Conservation (phyloP, 108 stramenopile genomes). For the Cyclostephanos invisitatus region DNA sequence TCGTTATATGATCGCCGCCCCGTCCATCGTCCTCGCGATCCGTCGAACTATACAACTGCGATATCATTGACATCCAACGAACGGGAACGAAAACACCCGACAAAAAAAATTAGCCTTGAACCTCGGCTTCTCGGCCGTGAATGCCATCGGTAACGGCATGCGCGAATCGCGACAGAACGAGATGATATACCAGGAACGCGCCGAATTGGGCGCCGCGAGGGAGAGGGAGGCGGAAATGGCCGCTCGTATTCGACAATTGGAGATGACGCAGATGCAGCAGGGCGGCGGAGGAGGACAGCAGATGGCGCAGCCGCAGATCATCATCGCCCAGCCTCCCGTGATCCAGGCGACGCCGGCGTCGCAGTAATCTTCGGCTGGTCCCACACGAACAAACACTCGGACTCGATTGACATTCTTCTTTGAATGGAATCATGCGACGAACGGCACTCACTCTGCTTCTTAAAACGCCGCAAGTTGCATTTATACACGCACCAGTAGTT, state of each 20-base stretch:
- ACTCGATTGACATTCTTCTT: no score
- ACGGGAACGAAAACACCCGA: no score
- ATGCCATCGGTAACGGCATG: constrained; percentile 45
- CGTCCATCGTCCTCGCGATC: neutral
- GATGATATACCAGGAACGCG: constrained; percentile 35
- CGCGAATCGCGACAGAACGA: constrained; percentile 48
- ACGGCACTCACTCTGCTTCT: no score
- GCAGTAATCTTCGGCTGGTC: neutral
- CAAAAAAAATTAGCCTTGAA: constrained; percentile 20
- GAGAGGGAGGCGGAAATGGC: constrained; percentile 47
- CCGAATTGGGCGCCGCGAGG: constrained; percentile 29
- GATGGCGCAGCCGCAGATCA: constrained; percentile 2
- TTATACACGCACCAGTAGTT: no score
- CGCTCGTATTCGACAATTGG: constrained; percentile 40
- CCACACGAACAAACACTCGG: no score
- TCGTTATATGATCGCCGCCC: neutral
- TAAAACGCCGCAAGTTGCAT: no score
- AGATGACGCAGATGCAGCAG: constrained; percentile 49
- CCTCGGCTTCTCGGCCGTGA: constrained; percentile 39
- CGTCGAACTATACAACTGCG: neutral
- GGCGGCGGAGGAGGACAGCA: neutral
- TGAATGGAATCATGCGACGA: no score
- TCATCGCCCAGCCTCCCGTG: constrained; percentile 6
- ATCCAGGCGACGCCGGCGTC: neutral
- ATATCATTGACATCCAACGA: no score